Evolutionary conservation across 345 rosid genomes (phyloP), one percentile per base, ranked within the genome.

Genomic region (Citrus mangshanensis): DNA sequence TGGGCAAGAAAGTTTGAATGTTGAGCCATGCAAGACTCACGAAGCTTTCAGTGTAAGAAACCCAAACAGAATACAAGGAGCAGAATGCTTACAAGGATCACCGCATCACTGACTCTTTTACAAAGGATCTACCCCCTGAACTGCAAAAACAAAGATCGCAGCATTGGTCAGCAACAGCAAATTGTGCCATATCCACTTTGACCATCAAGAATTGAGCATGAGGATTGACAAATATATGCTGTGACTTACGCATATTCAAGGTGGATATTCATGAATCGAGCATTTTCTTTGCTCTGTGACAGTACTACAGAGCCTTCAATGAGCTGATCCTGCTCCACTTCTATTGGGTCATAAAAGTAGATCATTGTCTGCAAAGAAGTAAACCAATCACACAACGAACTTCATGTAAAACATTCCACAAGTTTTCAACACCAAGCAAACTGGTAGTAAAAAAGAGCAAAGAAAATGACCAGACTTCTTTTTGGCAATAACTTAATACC

Each of bases 191-290:
- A 62, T 70, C 73, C 58, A 56, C 16, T 40, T 60, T 74, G 35
- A 79, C 37, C 58, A 59, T 58, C 54, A 24, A 77, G 56, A 66
- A 9, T 64, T 28, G 49, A 64, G 73, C 59, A 24, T 3, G 16
- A 78, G 56, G 54, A 59, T 37, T 49, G 77, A 76, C 6, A 59
- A 71, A 56, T 55, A 42, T 3, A 9, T 9, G 16, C 32, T 78
- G 69, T 69, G 68, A 88, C 97, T 89, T 75, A 94, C 99, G 90
- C 78, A 87, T 89, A 94, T 79, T 91, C 92, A 19, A 96, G 94
- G 86, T 89, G 95, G 77, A 96, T 96, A 86, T 96, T 96, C 99
- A 96, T 94, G 88, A 91, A 93, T 66, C 98, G 86, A 67, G 89
- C 84, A 75, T 96, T 94, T 87, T 94, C 97, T 90, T 87, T 91